Evolutionary conservation across 2,329 filamentous ascomycete genomes (phyloP), one percentile per base, ranked within the genome.

Genomic region (Cyphellophora attinorum): DNA sequence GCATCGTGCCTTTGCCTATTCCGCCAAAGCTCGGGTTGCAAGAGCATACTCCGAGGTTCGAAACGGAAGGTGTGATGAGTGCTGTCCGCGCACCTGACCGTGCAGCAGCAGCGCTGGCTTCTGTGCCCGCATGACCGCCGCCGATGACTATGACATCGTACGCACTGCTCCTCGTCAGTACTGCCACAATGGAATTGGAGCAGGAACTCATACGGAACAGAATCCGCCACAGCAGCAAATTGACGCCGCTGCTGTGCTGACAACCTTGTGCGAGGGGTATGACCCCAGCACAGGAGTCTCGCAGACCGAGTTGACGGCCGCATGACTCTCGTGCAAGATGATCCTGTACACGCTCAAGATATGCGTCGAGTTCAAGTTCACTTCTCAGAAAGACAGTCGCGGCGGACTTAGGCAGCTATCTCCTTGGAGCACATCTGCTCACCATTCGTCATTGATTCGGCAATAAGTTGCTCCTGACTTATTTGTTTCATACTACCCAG

Each of bases 11-110:
- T 57, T 98, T 98, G 29, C 91, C 91, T 49, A 98, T 96, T n/a
- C 91, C 91, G 25, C 91, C 91, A 54, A 98, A 93, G 45, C 85
- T 93, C 2, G 89, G 89, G 56, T 96, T 96, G 64, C 89, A 96
- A 21, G 88, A 95, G 63, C 89, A 96, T 18, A 91, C 85, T 36
- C 89, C 89, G 13, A 96, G 77, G 50, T 95, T 94, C 39, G 88
- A 79, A 38, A 85, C 60, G 40, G 82, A 85, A 2, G 89, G 91
- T 2, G 91, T 98, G 31, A 98, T 70, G 46, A 98, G 73, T 2
- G 82, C 89, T 27, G 91, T 96, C 50, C 79, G 78, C 32, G 89
- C 91, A 34, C 91, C 91, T 11, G 83, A 75, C 51, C 91, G 76
- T 29, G 91, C 91, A 11, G 91, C 85, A 2, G 89, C 91, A 8